A percentile compares a stretch with the other conserved stretches of the same genome.
Evolutionary conservation across 2,329 filamentous ascomycete species (phyloP).

Genomic region (Thelonectria rubi): DNA sequence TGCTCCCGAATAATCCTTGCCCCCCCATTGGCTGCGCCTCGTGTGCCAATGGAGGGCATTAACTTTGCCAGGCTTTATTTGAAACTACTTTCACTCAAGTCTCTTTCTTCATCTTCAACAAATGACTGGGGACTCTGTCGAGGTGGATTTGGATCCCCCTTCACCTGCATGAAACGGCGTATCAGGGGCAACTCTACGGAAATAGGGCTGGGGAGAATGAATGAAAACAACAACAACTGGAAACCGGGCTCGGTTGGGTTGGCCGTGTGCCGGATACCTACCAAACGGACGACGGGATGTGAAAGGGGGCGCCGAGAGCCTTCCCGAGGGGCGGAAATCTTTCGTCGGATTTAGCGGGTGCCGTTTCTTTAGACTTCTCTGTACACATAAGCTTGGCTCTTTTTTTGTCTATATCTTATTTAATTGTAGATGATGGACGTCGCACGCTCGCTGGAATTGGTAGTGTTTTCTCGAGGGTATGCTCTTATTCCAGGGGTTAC

Average conservation of each 20-base stretch:
- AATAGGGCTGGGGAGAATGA: constrained; percentile 24
- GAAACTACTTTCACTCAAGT: constrained; percentile 31
- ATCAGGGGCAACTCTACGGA: constrained; percentile 37
- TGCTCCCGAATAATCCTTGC: constrained; percentile 1
- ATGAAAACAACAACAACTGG: constrained; percentile 34
- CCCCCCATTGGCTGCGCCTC: constrained; percentile 8
- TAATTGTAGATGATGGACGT: constrained; percentile 39
- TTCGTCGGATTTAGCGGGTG: constrained; percentile 21
- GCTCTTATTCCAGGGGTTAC: too few relatives aligned
- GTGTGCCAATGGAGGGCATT: constrained; percentile 16
- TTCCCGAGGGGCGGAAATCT: constrained; percentile 24
- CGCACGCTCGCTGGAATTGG: constrained; percentile 38
- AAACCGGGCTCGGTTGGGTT: constrained; percentile 16
- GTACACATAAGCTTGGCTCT: constrained; percentile 24
- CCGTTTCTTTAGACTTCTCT: constrained; percentile 26
- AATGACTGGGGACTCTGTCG: constrained; percentile 35
- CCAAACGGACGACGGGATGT: constrained; percentile 4
- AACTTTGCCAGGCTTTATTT: constrained; percentile 20
- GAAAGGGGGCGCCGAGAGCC: constrained; percentile 1
- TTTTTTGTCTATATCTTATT: constrained; percentile 37
- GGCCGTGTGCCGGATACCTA: constrained; percentile 4
- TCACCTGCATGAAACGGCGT: constrained; percentile 44
- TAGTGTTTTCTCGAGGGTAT: neutral
- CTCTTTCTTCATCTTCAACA: constrained; percentile 17
- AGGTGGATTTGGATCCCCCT: constrained; percentile 30